These are phyloP conservation scores for Stipa capillata DNA, from an alignment of 176 grass and related monocot genomes.

Conservation along the genomic window DNA sequence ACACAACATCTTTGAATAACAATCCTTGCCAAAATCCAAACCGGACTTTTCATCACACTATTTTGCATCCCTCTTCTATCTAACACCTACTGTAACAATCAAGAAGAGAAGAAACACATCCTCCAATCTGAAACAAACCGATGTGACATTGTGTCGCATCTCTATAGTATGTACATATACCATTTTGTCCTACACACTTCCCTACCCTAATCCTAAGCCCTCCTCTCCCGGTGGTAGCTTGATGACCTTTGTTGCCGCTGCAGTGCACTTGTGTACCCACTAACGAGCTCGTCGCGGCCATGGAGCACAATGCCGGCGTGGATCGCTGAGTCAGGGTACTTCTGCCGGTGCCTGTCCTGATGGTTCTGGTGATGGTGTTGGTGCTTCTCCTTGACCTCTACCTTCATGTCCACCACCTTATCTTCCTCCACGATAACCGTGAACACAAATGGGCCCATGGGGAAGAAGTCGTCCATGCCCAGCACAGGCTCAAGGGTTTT, in stretches of 20 bases:
- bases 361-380: slow-evolving; percentile 31
- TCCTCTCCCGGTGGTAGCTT: slow-evolving; percentile 35
- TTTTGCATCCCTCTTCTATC: slow-evolving; percentile 7
- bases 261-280: slow-evolving; percentile 7
- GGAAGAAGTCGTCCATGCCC: slow-evolving; percentile 51
- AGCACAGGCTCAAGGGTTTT: slow-evolving; percentile 59
- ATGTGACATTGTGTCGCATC: slow-evolving; percentile 37
- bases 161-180: slow-evolving; percentile 20
- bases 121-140: background rate
- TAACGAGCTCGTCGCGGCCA: slow-evolving; percentile 6
- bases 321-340: slow-evolving; percentile 65
- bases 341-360: slow-evolving; percentile 53
- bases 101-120: slow-evolving; percentile 22
- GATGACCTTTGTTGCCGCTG: slow-evolving; percentile 29
- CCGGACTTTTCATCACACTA: slow-evolving; percentile 28
- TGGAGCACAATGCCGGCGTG: slow-evolving; percentile 48
- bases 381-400: slow-evolving; percentile 26
- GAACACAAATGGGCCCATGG: slow-evolving; percentile 54
- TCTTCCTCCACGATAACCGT: slow-evolving; percentile 51
- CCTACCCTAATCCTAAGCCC: slow-evolving; percentile 16
- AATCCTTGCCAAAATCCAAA: slow-evolving; percentile 22
- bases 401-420: slow-evolving; percentile 36
- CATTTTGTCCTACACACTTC: background rate
- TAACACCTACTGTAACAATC: slow-evolving; percentile 25
- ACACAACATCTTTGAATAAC: slow-evolving; percentile 23